These are phyloP conservation scores for Floccularia luteovirens DNA, from an alignment of 768 basidiomycete genomes.

Conservation along the genomic window DNA sequence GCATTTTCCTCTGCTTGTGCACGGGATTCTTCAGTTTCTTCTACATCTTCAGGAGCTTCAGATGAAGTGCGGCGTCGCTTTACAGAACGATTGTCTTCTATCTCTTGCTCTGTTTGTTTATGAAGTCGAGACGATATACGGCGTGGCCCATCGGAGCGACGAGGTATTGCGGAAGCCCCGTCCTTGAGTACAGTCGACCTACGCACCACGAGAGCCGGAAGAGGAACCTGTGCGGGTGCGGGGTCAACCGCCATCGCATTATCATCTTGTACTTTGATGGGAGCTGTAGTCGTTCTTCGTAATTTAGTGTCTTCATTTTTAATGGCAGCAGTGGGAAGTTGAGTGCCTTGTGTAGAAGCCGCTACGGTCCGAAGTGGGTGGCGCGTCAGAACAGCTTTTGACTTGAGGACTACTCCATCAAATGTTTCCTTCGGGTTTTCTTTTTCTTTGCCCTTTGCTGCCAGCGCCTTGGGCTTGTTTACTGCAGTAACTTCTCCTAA, in stretches of 20 bases:
- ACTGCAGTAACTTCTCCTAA: slow-evolving; percentile 61
- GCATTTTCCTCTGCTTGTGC: slow-evolving; percentile 39
- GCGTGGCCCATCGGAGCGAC: slow-evolving; percentile 14
- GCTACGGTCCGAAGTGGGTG: slow-evolving; percentile 51
- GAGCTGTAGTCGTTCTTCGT: slow-evolving; percentile 20
- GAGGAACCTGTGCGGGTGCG: slow-evolving; percentile 18
- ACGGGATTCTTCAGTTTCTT: slow-evolving; percentile 21
- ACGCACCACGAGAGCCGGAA: slow-evolving; percentile 33
- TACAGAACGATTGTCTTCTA: slow-evolving; percentile 49
- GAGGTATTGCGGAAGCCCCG: slow-evolving; percentile 13
- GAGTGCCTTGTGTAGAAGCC: slow-evolving; percentile 30
- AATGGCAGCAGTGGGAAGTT: slow-evolving; percentile 13
- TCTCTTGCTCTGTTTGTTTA: slow-evolving; percentile 36
- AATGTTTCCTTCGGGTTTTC: slow-evolving; percentile 43
- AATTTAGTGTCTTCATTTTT: slow-evolving; percentile 14
- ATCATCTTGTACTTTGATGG: slow-evolving; percentile 27
- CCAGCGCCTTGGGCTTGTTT: slow-evolving; percentile 39
- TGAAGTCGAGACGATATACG: slow-evolving; percentile 15
- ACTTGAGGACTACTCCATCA: slow-evolving; percentile 58
- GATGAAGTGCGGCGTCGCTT: slow-evolving; percentile 74
- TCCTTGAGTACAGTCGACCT: slow-evolving; percentile 27
- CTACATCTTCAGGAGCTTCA: slow-evolving; percentile 43
- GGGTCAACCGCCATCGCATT: slow-evolving; percentile 50
- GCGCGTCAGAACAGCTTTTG: slow-evolving; percentile 34
- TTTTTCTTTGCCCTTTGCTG: slow-evolving; percentile 53